A percentile compares a stretch with the other conserved stretches of the same genome.
phyloP scores from a whole-genome alignment of 2,329 filamentous ascomycete genomes.

The Microdochium trichocladiopsis region DNA sequence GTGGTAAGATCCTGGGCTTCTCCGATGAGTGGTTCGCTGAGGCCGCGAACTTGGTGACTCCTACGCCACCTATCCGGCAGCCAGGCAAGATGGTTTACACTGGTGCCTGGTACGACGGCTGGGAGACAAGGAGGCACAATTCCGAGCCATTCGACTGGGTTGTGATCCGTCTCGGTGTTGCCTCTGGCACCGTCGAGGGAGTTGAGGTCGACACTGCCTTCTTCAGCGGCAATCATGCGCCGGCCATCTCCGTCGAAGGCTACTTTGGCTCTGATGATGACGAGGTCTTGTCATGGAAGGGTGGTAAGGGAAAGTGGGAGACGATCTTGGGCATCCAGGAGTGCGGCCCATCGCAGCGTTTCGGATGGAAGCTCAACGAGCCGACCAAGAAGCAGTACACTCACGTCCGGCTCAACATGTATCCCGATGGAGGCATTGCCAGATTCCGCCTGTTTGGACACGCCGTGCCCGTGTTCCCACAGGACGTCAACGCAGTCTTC shows the following conservation, averaged over 20 bases:
- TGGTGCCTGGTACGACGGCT: constrained; percentile 65
- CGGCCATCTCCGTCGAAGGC: constrained; percentile 71
- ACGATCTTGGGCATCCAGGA: constrained; percentile 62
- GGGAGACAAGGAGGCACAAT: constrained; percentile 64
- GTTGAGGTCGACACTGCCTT: constrained; percentile 76
- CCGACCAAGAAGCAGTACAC: constrained; percentile 64
- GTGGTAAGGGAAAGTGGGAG: constrained; percentile 58
- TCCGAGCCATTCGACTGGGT: constrained; percentile 59
- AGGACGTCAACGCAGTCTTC: constrained; percentile 56
- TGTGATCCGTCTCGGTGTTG: constrained; percentile 57
- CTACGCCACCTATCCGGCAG: constrained; percentile 55
- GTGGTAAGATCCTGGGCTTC: constrained; percentile 56
- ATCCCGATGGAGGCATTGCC: constrained; percentile 78
- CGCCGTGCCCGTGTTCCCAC: constrained; percentile 69
- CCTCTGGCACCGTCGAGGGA: constrained; percentile 65
- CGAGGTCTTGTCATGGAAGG: constrained; percentile 57
- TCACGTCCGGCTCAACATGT: constrained; percentile 77
- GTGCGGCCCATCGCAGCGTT: constrained; percentile 67
- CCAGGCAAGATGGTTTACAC: constrained; percentile 63
- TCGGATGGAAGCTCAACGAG: constrained; percentile 60
- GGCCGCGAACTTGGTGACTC: constrained; percentile 56
- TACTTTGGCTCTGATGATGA: constrained; percentile 60
- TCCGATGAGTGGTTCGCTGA: constrained; percentile 66
- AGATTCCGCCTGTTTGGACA: constrained; percentile 72
- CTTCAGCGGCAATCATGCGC: constrained; percentile 78